Base-by-base conservation (phyloP, 2,329 filamentous ascomycete genomes). In the Pyrenophora graminea region DNA sequence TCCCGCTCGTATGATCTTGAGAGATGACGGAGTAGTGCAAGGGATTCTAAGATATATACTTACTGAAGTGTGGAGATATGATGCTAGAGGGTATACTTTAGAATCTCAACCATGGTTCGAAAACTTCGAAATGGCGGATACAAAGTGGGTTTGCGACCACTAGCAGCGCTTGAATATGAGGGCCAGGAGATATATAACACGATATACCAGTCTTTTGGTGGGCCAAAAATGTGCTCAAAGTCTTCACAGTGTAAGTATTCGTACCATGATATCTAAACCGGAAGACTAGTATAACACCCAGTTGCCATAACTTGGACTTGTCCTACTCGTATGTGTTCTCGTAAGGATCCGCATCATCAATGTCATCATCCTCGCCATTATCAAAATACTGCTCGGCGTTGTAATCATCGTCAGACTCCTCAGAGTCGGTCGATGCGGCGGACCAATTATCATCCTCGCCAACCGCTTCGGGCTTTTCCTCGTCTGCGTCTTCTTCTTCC, bases 381-480 rank as follows among this genome's bases (percentile, higher is more conserved):
- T 77, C 81, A 50, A 80, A 81, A 40, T 75, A 84, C 47, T 80
- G 82, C 43, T 82, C 84, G 6, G 84, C 84, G 47, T 78, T 82
- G 74, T 87, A 86, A 56, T 86, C 79, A 61, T 87, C 84, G 1
- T 81, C 84, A 59, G 86, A 82, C 61, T 87, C 86, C 64, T 86
- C 84, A 3, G 82, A 83, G 48, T 84, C 81, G 10, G 84, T 83
- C 38, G 85, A 82, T 19, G 82, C 81, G 38, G 62, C 67, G 4
- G 64, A 69, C 55, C 56, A 72, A 17, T 83, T 80, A 55, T 83
- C 85, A 46, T 84, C 81, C 50, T 83, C 80, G 45, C 85, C 83
- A 6, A 80, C 76, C 27, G 82, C 77, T 52, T 82, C 79, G 36
- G 81, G 79, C 33, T 80, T 77, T 6, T 72, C 70, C 3, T 81